phyloP scores from a whole-genome alignment of 2,329 filamentous ascomycete species.

The Leptographium galeiforme region DNA sequence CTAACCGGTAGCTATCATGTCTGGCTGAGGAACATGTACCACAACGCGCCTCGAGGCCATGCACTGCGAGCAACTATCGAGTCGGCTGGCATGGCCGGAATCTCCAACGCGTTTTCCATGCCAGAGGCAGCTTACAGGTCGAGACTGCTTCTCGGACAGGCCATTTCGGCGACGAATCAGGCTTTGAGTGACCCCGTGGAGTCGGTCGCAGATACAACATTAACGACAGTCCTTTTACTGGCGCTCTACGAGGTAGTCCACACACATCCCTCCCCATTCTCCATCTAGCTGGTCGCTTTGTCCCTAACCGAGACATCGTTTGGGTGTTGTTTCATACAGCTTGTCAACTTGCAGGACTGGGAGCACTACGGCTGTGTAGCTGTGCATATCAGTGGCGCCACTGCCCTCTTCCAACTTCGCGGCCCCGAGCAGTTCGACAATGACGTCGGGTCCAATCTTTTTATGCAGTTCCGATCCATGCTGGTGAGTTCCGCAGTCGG shows the following conservation, averaged over 20 bases:
- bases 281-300: too few relatives aligned
- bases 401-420: not conserved
- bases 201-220: not conserved
- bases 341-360: not conserved
- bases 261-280: too few relatives aligned
- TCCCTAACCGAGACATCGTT: too few relatives aligned
- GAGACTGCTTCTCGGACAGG: not conserved
- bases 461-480: not conserved
- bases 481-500: not conserved
- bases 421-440: not conserved
- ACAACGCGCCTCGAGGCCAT: not conserved
- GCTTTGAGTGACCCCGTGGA: not conserved
- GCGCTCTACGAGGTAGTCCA: not conserved
- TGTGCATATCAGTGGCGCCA: not conserved
- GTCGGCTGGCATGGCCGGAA: not conserved
- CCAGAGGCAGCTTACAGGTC: not conserved
- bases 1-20: not conserved
- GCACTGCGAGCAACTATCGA: not conserved
- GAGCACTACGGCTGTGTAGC: not conserved
- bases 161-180: not conserved
- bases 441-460: not conserved
- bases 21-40: not conserved
- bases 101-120: not conserved
- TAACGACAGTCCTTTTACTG: not conserved
- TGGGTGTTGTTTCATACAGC: not conserved